Evolutionary conservation across 2,329 filamentous ascomycete genomes (phyloP).

Genomic region (Diaporthe destruens): DNA sequence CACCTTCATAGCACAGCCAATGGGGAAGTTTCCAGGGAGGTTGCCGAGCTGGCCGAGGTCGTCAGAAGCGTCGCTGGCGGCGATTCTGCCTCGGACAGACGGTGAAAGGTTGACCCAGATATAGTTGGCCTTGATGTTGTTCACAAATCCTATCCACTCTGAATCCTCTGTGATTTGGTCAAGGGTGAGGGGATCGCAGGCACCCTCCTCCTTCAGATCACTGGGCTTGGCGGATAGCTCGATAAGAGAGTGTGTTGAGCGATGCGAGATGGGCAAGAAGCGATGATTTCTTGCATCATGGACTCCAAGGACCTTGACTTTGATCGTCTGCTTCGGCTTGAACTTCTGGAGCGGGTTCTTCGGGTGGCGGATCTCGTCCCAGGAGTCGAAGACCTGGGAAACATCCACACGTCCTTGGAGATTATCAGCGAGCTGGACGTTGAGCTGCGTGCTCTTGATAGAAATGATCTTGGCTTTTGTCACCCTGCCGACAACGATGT

Average conservation of each 20-base stretch:
- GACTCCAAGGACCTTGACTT: conserved; percentile 84
- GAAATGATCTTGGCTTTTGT: conserved; percentile 85
- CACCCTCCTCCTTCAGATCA: conserved; percentile 63
- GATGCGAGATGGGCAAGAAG: conserved; percentile 91
- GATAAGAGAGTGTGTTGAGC: conserved; percentile 83
- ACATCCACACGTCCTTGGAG: conserved; percentile 93
- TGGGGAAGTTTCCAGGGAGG: conserved; percentile 82
- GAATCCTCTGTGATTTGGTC: conserved; percentile 80
- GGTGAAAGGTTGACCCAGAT: conserved; percentile 94
- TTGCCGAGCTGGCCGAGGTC: conserved; percentile 85
- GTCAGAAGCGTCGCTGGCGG: conserved; percentile 86
- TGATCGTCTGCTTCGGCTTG: conserved; percentile 75
- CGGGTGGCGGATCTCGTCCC: conserved; percentile 86
- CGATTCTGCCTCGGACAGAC: conserved; percentile 86
- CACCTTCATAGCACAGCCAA: conserved; percentile 89
- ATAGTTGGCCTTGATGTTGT: conserved; percentile 84
- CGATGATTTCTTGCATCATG: conserved; percentile 92
- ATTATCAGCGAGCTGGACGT: conserved; percentile 88
- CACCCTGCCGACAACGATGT: conserved; percentile 79
- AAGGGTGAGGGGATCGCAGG: conserved; percentile 70
- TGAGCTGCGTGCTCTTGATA: conserved; percentile 91
- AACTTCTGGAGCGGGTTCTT: conserved; percentile 85
- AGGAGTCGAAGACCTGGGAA: conserved; percentile 89
- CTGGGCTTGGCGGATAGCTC: conserved; percentile 87
- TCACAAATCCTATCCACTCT: conserved; percentile 85